phyloP scores from a whole-genome alignment of 2,329 filamentous ascomycete genomes.

The Colletotrichum tofieldiae region DNA sequence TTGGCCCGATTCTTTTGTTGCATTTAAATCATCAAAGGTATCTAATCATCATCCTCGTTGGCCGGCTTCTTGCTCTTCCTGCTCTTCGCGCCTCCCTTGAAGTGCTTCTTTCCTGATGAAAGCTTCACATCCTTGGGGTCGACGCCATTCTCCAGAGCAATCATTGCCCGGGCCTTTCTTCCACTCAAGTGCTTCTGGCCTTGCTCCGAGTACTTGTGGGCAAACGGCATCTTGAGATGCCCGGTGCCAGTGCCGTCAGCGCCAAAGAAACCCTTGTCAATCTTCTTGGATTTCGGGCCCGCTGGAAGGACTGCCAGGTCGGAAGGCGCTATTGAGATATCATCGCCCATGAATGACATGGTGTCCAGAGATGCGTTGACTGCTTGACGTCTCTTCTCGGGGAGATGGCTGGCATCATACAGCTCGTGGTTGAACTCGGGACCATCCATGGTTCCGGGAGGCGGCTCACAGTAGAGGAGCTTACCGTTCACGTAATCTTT shows the following conservation, averaged over 20 bases:
- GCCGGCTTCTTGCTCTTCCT: conserved; percentile 67
- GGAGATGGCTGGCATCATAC: conserved; percentile 87
- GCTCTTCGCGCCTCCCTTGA: conserved; percentile 80
- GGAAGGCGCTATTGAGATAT: conserved; percentile 53
- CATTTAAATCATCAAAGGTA: conserved; percentile 27
- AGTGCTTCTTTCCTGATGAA: conserved; percentile 89
- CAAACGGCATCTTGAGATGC: conserved; percentile 86
- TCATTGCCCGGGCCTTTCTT: conserved; percentile 84
- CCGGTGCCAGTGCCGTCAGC: conserved; percentile 71
- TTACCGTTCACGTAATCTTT: conserved; percentile 99
- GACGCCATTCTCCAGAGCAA: conserved; percentile 87
- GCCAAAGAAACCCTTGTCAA: conserved; percentile 94
- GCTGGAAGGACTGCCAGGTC: conserved; percentile 69
- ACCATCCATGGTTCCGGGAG: conserved; percentile 80
- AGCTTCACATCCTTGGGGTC: conserved; percentile 83
- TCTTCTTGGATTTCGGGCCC: conserved; percentile 80
- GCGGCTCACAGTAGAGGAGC: conserved; percentile 91
- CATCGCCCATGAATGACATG: conserved; percentile 58
- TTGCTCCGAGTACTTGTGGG: conserved; percentile 89
- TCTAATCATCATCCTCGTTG: conserved; percentile 46
- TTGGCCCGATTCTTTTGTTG: conserved; percentile 3
- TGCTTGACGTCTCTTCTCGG: conserved; percentile 82
- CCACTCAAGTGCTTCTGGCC: conserved; percentile 84
- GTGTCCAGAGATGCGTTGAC: conserved; percentile 68
- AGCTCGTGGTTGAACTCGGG: conserved; percentile 89